Evolutionary conservation across 176 grass and related monocot species (phyloP), one percentile per base, ranked within the genome.

Genomic region (Thalia dealbata): DNA sequence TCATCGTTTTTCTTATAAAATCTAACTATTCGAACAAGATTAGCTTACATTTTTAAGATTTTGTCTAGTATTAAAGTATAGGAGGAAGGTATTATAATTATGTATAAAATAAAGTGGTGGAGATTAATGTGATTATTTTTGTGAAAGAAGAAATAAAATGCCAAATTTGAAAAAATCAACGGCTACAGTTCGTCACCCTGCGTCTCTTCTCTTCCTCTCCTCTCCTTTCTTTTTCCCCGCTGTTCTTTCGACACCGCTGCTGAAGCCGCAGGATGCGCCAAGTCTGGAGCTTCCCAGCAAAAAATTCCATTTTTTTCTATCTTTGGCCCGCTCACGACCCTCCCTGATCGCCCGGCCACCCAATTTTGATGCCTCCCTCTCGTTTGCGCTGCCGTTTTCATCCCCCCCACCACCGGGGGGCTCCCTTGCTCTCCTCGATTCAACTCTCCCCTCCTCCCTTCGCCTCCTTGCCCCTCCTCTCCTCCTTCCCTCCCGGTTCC

Each of bases 161-260:
- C 54, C 18, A 58, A 18, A 19, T 58, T 58, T 58, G 5, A 23
- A 7, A 7, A 58, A n/a, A 18, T n/a, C 54, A 22, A 58, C 21
- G 54, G 54, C 54, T 58, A 58, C 9, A n/a, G 19, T n/a, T 32
- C 12, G 6, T 30, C 62, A 30, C 26, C n/a, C n/a, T n/a, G n/a
- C 62, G 14, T 32, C 63, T 66, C 63, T 7, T 1, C 16, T 26
- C 9, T 30, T 18, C 9, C 16, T 14, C 1, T 30, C 38, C 27
- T 77, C 73, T 77, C 82, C 73, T 80, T 80, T 64, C 65, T 80
- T 80, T 72, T 52, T 58, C 21, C 8, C 0, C 18, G 18, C 61
- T 58, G 42, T 51, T 50, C 19, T 19, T 19, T 58, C 54, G 16
- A n/a, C 30, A 35, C 64, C 77, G 35, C 52, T 50, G 48, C 19